Percentiles rank a stretch among this genome's conserved stretches.
Evolutionary conservation across 2,329 filamentous ascomycete species (phyloP).

Genomic region (Blastomyces percursus): DNA sequence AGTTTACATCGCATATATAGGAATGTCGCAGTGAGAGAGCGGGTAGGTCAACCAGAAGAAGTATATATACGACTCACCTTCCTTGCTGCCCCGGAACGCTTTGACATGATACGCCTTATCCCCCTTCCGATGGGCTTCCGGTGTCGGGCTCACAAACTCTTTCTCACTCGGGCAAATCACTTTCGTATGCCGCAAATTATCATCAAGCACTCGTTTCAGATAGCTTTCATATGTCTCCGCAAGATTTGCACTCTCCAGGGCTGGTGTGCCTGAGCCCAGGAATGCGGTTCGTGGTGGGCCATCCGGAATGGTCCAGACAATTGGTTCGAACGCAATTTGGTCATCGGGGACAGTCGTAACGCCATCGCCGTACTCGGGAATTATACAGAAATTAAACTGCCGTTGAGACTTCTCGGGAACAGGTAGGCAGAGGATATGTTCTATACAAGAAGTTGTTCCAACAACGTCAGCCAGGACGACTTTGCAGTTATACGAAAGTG

Average conservation of each 20-base stretch:
- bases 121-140: constrained; percentile 50
- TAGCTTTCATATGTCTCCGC: constrained; percentile 38
- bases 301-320: constrained; percentile 51
- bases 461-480: background rate
- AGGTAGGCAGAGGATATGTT: constrained; percentile 50
- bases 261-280: constrained; percentile 33
- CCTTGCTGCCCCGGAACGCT: constrained; percentile 53
- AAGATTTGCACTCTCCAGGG: constrained; percentile 30
- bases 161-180: constrained; percentile 45
- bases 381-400: constrained; percentile 52
- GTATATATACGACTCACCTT: constrained; percentile 36
- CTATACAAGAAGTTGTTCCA: constrained; percentile 18
- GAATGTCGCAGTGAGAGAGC: too few relatives aligned
- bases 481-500: background rate
- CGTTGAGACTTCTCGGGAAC: constrained; percentile 54
- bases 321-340: constrained; percentile 39
- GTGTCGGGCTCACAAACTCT: constrained; percentile 50
- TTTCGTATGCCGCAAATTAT: constrained; percentile 36
- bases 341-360: constrained; percentile 37
- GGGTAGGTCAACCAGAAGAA: background rate
- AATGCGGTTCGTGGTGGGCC: constrained; percentile 38
- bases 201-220: constrained; percentile 38
- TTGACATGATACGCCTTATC: constrained; percentile 56
- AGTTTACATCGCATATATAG: background rate
- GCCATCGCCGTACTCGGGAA: constrained; percentile 43